Evolutionary conservation across 2,329 filamentous ascomycete species (phyloP).

Genomic region (Penicillium italicum): DNA sequence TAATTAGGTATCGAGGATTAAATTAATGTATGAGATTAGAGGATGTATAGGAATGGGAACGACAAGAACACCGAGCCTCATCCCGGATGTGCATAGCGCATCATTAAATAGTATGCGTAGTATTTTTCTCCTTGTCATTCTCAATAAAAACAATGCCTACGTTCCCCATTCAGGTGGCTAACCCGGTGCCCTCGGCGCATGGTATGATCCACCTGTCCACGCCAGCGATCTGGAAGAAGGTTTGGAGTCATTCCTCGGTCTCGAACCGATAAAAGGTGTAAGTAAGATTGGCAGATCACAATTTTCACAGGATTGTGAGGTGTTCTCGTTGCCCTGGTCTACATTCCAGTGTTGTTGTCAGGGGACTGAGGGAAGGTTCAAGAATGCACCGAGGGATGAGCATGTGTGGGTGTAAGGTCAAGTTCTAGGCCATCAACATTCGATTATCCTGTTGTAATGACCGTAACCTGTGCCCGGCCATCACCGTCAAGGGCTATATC

Average conservation of each 20-base stretch:
- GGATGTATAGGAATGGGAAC: neutral
- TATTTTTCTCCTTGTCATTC: constrained; percentile 10
- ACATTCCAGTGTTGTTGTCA: constrained; percentile 27
- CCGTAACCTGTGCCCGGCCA: neutral
- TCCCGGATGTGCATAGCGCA: neutral
- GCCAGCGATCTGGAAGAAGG: neutral
- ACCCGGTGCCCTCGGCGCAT: constrained; percentile 11
- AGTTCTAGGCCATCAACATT: constrained; percentile 4
- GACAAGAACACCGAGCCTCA: neutral
- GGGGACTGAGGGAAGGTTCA: constrained; percentile 11
- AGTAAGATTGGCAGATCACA: neutral
- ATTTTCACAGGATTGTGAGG: constrained; percentile 10
- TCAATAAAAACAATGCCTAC: constrained; percentile 16
- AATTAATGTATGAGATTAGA: neutral
- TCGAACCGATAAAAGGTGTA: neutral
- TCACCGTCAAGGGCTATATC: neutral
- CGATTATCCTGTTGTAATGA: neutral
- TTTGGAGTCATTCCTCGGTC: neutral
- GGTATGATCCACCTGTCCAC: constrained; percentile 20
- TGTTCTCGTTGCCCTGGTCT: neutral
- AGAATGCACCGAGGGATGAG: constrained; percentile 17
- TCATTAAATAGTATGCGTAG: constrained; percentile 17
- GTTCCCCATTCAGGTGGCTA: constrained; percentile 6
- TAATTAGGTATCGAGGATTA: constrained; percentile 15
- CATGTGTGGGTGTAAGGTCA: neutral